A percentile compares a stretch with the other conserved stretches of the same genome.
phyloP scores from a whole-genome alignment of 78 protist genomes.

The slime mould (Dictyostelium discoideum) region dicty_2.7 NC_007090.3:283501-284000 shows the following conservation, averaged over 20 bases:
- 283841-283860: conserved; percentile 1
- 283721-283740: no score
- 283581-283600: no score
- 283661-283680: no score
- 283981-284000: background rate
- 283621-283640: no score
- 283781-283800: no score
- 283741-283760: background rate
- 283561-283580: no score
- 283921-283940: background rate
- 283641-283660: no score
- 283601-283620: no score
- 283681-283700: background rate
- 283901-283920: conserved; percentile 6
- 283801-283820: background rate
- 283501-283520: background rate
- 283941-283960: background rate
- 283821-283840: background rate
- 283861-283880: background rate
- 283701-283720: background rate
- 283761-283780: background rate
- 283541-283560: background rate
- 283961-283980: background rate
- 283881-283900: background rate
- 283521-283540: background rate